Conservation (phyloP, 306 rosid genomes). For the Vachellia pachyceras region DNA sequence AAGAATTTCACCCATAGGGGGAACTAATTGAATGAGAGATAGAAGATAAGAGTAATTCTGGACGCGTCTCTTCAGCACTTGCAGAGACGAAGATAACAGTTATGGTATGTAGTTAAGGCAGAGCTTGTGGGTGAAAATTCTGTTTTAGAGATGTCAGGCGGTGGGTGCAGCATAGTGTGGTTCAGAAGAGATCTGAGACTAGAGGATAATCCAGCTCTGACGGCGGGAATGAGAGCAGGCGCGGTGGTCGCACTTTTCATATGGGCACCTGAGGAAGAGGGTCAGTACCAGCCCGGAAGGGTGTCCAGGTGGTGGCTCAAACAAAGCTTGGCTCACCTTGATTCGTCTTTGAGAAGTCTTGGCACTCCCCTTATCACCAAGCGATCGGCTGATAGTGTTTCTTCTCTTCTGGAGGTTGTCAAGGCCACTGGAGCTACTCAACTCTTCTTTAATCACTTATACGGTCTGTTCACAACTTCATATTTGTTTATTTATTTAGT, state of each 20-base stretch:
- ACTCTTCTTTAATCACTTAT: conserved; percentile 92
- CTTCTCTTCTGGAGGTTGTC: conserved; percentile 79
- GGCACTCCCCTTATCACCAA: conserved; percentile 82
- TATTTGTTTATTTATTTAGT: background rate
- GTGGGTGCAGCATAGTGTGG: conserved; percentile 99
- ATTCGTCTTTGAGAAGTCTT: conserved; percentile 79
- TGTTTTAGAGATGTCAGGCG: conserved; percentile 70
- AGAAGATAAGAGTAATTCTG: conserved; percentile 42
- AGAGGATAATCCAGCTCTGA: conserved; percentile 93
- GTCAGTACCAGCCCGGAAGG: conserved; percentile 86
- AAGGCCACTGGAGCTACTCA: conserved; percentile 91
- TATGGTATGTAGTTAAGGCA: conserved; percentile 30
- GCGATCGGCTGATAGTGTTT: conserved; percentile 76
- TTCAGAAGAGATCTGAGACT: conserved; percentile 98
- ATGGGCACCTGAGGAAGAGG: conserved; percentile 99
- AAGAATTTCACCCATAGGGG: conserved; percentile 27
- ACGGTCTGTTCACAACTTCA: conserved; percentile 65
- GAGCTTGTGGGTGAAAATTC: conserved; percentile 30
- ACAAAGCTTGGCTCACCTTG: conserved; percentile 83
- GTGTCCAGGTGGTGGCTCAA: conserved; percentile 99
- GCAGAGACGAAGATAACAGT: conserved; percentile 28
- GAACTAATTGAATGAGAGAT: conserved; percentile 3
- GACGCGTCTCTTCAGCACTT: conserved; percentile 16
- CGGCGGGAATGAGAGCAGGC: conserved; percentile 92
- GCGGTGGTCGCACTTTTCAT: conserved; percentile 80